phyloP scores from a whole-genome alignment of 768 basidiomycete genomes.

The Lactifluus pinguis region DNA sequence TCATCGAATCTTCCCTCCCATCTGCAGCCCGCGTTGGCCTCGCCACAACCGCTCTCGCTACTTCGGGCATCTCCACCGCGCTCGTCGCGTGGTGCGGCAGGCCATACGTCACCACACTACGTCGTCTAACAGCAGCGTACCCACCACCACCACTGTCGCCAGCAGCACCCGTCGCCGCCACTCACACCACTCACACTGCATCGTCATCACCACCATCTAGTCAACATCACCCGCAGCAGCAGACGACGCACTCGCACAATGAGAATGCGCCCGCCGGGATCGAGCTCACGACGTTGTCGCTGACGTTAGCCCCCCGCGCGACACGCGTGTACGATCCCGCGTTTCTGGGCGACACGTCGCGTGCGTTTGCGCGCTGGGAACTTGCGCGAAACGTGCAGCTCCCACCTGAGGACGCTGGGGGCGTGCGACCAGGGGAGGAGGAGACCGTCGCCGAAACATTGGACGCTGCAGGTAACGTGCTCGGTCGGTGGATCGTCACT shows the following conservation, averaged over 20 bases:
- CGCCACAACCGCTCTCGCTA: constrained; percentile 59
- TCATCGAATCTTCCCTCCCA: constrained; percentile 72
- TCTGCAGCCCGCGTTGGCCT: constrained; percentile 57
- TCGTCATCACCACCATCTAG: neutral
- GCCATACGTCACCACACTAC: constrained; percentile 65
- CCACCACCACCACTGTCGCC: neutral
- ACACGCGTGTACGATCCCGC: constrained; percentile 71
- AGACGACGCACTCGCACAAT: constrained; percentile 18
- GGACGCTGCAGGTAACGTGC: constrained; percentile 44
- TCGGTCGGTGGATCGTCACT: constrained; percentile 71
- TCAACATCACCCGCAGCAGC: constrained; percentile 23
- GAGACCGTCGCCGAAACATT: constrained; percentile 78
- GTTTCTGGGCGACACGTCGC: constrained; percentile 55
- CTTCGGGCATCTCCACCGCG: constrained; percentile 64
- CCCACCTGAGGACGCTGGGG: constrained; percentile 28
- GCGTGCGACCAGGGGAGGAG: constrained; percentile 41
- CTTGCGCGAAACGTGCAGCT: constrained; percentile 48
- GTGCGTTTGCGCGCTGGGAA: constrained; percentile 78
- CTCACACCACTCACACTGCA: constrained; percentile 19
- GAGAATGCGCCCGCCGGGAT: constrained; percentile 37
- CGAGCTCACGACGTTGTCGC: constrained; percentile 60
- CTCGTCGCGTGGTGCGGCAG: constrained; percentile 64
- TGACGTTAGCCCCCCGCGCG: constrained; percentile 47
- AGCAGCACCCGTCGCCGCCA: constrained; percentile 10
- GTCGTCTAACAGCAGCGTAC: constrained; percentile 28